These are phyloP conservation scores for Collybia sp. DNA, from an alignment of 768 basidiomycete genomes.

Conservation along the genomic window DNA sequence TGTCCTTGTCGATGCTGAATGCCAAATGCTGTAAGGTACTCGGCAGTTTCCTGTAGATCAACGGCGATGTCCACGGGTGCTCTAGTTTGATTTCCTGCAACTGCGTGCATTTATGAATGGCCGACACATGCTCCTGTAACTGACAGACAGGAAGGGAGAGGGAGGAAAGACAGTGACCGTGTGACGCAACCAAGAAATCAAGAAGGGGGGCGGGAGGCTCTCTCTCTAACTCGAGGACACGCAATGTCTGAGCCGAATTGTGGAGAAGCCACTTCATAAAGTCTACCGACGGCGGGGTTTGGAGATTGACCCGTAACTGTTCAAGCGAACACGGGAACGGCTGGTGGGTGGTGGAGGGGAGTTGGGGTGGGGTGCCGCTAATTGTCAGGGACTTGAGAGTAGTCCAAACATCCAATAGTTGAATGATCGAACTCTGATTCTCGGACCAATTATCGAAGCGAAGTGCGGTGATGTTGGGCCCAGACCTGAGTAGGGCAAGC, in stretches of 20 bases:
- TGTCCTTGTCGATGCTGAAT: slow-evolving; percentile 56
- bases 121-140: slow-evolving; percentile 39
- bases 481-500: slow-evolving; percentile 45
- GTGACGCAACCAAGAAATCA: slow-evolving; percentile 46
- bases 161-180: slow-evolving; percentile 45
- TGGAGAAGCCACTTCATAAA: slow-evolving; percentile 70
- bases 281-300: slow-evolving; percentile 53
- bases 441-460: slow-evolving; percentile 73
- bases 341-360: slow-evolving; percentile 33
- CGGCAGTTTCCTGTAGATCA: slow-evolving; percentile 46
- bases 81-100: slow-evolving; percentile 57
- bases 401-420: slow-evolving; percentile 64
- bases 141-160: slow-evolving; percentile 54
- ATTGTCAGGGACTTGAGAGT: slow-evolving; percentile 51
- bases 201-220: slow-evolving; percentile 54
- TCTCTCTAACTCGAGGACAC: slow-evolving; percentile 52
- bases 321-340: slow-evolving; percentile 45
- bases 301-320: slow-evolving; percentile 61
- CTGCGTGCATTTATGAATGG: slow-evolving; percentile 41
- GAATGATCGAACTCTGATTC: slow-evolving; percentile 48
- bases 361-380: slow-evolving; percentile 53
- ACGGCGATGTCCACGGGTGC: slow-evolving; percentile 38
- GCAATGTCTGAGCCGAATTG: slow-evolving; percentile 45
- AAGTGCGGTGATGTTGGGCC: slow-evolving; percentile 48
- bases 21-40: slow-evolving; percentile 48